Evolutionary conservation across 2,329 filamentous ascomycete genomes (phyloP), one percentile per base, ranked within the genome.

Genomic region (Chrysoporthe cubensis): DNA sequence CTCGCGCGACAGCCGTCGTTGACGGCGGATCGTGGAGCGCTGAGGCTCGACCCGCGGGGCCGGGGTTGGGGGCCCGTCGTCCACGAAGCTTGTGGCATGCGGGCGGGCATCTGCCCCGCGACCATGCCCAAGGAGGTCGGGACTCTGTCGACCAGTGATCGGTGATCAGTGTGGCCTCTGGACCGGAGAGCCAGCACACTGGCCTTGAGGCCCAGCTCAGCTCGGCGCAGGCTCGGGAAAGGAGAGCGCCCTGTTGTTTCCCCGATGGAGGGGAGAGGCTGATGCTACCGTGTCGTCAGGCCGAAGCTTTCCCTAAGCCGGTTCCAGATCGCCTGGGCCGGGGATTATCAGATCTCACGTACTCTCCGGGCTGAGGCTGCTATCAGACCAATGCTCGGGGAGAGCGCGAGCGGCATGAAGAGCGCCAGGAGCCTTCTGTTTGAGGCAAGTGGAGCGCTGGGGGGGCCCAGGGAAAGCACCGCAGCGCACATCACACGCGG

Each of bases 401-500:
- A 58, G 34, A n/a, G n/a, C 21, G 14, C 46, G 61, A 63, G 61
- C 42, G 14, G 61, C 61, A 54, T 42, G 61, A 42, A 63, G 61
- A 58, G 57, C 4, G n/a, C 32, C 62, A 44, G 40, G 54, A 43
- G 44, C 46, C 42, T 6, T 42, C 52, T 50, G 61, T 64, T 67
- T 64, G 61, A 64, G 60, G 58, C 65, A 67, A 46, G 64, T 69
- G 67, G 65, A 56, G 56, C 52, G 21, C 21, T 11, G 54, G 11
- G 18, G 52, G 21, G 58, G 7, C 48, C 32, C 26, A 37, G 26
- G 46, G 48, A 9, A 32, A 57, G 56, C 42, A 56, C 44, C 42
- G 62, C 57, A 48, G 66, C 58, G 66, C 66, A 68, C 66, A 68
- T 68, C 66, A 68, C 56, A 68, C 66, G 66, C 46, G 64, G 66